phyloP scores from a whole-genome alignment of 1,139 yeast genomes.

The Protomyces gravidus region DNA sequence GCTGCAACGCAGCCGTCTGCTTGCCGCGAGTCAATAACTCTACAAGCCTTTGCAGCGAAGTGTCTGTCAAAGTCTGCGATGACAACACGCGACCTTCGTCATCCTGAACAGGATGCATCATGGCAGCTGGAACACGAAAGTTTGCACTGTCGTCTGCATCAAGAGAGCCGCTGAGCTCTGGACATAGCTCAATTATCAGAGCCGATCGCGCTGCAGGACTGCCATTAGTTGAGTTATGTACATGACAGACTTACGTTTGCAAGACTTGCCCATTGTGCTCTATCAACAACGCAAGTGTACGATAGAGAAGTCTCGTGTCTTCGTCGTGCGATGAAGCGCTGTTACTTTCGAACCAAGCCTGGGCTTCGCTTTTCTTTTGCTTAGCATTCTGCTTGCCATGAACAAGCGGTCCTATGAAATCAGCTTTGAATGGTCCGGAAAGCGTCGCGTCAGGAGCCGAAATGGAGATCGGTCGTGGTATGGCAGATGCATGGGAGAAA shows the following conservation, averaged over 20 bases:
- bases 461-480: not conserved
- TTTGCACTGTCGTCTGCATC: constrained; percentile 12
- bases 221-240: not conserved
- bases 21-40: constrained; percentile 52
- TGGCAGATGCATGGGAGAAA: constrained; percentile 9
- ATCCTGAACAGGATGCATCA: not conserved
- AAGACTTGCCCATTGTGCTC: constrained; percentile 6
- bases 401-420: constrained; percentile 17
- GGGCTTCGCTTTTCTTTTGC: constrained; percentile 10
- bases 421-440: not conserved
- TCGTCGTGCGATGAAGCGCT: constrained; percentile 2
- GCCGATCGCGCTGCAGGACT: constrained; percentile 5
- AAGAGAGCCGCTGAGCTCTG: not conserved
- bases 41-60: constrained; percentile 2
- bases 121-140: constrained; percentile 9
- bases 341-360: constrained; percentile 2
- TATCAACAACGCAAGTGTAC: constrained; percentile 1
- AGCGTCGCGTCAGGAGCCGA: constrained; percentile 8
- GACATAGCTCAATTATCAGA: not conserved
- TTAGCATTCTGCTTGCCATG: constrained; percentile 6
- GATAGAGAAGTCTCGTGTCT: constrained; percentile 4
- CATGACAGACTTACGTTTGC: not conserved
- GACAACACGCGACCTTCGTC: constrained; percentile 3
- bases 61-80: constrained; percentile 1
- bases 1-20: constrained; percentile 60